Base-by-base conservation (phyloP, 768 basidiomycete species). In the Lactarius psammicola region DNA sequence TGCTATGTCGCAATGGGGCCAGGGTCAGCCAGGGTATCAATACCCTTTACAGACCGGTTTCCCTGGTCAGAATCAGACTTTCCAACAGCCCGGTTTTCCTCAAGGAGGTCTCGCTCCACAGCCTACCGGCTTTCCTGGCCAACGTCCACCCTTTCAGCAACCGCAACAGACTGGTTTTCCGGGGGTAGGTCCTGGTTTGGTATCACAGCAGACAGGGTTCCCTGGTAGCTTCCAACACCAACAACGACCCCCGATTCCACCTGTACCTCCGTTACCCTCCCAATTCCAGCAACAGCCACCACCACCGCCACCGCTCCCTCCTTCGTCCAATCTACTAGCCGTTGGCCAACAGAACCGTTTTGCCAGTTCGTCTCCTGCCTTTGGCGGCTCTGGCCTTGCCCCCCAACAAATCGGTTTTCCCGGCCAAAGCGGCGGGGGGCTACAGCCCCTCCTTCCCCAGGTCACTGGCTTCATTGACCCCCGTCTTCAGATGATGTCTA, bases 401-500 rank as follows among this genome's bases (percentile, higher is more conserved):
- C 75, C 85, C 28, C 88, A 88, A 72, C 78, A 77, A 17, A 87
- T 86, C 5, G 87, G 90, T 1, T 90, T 85, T 70, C 78, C 76
- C 17, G 81, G 81, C 31, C 76, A 73, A 58, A 71, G 72, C 33
- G 72, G 75, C 40, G 74, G 71, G 31, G 74, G 71, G 31, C 42
- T 74, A 64, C 74, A 75, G 34, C 78, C 82, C 8, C 82, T 94
- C 59, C 79, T 88, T 1, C 83, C 90, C 18, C 93, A 94, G 72
- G 77, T 81, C 61, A 94, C 93, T 7, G 93, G 93, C 26, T 92
- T 84, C 71, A 78, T 90, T 61, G 90, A 96, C 77, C 94, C 94
- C 1, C 80, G 93, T 23, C 78, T 95, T 58, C 85, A 86, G 74
- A 87, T 95, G 85, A 93, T 97, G 90, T 87, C 87, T n/a, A 90